phyloP scores from a whole-genome alignment of 306 rosid species.

The Purshia tridentata region DNA sequence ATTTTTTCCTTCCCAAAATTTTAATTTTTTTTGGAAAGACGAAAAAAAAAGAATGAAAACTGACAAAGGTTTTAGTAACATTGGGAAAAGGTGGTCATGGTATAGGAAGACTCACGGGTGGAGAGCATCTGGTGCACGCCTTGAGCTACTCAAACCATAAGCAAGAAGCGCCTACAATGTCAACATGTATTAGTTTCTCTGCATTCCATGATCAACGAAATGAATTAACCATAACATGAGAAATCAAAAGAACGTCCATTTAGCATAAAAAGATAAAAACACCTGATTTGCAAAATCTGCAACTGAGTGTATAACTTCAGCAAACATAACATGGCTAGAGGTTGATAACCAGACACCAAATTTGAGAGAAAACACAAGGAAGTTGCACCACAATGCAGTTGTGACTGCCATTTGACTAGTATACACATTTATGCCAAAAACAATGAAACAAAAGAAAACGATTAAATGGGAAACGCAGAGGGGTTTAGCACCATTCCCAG shows the following conservation, averaged over 20 bases:
- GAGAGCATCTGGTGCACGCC: conserved; percentile 97
- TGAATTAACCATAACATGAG: not conserved
- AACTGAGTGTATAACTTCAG: conserved; percentile 86
- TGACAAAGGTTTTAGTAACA: not conserved
- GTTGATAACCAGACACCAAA: conserved; percentile 82
- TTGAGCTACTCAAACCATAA: conserved; percentile 92
- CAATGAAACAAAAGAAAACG: not conserved
- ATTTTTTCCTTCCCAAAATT: not conserved
- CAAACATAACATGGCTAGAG: conserved; percentile 91
- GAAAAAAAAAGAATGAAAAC: not conserved
- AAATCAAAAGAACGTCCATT: conserved; percentile 2
- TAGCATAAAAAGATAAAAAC: not conserved
- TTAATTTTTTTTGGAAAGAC: not conserved
- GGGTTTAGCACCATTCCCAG: not conserved
- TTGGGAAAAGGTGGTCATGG: not conserved
- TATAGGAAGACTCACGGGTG: conserved; percentile 77
- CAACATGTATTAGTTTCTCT: conserved; percentile 38
- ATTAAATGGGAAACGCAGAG: not conserved
- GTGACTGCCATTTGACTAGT: conserved; percentile 90
- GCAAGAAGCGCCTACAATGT: conserved; percentile 90
- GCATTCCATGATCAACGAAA: conserved; percentile 20
- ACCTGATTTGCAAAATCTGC: conserved; percentile 99
- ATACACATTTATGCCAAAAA: conserved; percentile 16
- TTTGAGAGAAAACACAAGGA: conserved; percentile 96
- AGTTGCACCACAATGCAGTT: conserved; percentile 97